Percentiles rank a stretch among this genome's conserved stretches.
Evolutionary conservation across 495 filamentous ascomycete species (phyloP).

Genomic region (Penicillium canescens): DNA sequence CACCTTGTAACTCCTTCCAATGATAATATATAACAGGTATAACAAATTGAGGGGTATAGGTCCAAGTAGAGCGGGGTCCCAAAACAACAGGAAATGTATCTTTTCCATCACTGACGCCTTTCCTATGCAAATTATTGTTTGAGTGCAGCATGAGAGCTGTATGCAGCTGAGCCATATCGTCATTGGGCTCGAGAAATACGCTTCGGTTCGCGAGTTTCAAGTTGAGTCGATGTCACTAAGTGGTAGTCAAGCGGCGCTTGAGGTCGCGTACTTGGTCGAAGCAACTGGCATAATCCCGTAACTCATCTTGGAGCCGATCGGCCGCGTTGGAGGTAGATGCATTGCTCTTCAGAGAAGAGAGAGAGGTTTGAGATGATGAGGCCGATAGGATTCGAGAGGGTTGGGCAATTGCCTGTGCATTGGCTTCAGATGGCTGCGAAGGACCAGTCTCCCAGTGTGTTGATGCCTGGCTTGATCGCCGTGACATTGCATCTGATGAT

Average conservation of each 20-base stretch:
- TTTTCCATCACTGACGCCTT: slow-evolving; percentile 8
- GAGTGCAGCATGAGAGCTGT: slow-evolving; percentile 3
- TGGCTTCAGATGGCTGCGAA: slow-evolving; percentile 18
- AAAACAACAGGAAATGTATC: background rate
- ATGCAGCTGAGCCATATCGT: background rate
- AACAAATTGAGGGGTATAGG: slow-evolving; percentile 9
- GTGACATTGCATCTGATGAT: slow-evolving; percentile 26
- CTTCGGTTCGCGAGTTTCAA: background rate
- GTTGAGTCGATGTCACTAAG: slow-evolving; percentile 18
- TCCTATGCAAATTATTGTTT: slow-evolving; percentile 7
- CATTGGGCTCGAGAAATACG: background rate
- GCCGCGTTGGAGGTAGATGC: slow-evolving; percentile 61
- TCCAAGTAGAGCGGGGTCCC: background rate
- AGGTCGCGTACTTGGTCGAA: slow-evolving; percentile 80
- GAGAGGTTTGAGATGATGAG: slow-evolving; percentile 82
- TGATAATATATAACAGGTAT: slow-evolving; percentile 4
- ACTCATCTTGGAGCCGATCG: slow-evolving; percentile 73
- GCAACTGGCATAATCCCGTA: slow-evolving; percentile 80
- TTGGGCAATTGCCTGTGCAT: slow-evolving; percentile 12
- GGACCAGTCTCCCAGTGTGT: slow-evolving; percentile 27
- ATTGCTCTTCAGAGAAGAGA: slow-evolving; percentile 73
- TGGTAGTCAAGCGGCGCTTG: slow-evolving; percentile 56
- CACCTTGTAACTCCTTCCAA: slow-evolving; percentile 5
- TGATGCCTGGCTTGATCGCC: slow-evolving; percentile 7
- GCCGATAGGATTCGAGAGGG: slow-evolving; percentile 57